Base-by-base conservation (phyloP, 768 basidiomycete genomes). In the Trametes cinnabarina region DNA sequence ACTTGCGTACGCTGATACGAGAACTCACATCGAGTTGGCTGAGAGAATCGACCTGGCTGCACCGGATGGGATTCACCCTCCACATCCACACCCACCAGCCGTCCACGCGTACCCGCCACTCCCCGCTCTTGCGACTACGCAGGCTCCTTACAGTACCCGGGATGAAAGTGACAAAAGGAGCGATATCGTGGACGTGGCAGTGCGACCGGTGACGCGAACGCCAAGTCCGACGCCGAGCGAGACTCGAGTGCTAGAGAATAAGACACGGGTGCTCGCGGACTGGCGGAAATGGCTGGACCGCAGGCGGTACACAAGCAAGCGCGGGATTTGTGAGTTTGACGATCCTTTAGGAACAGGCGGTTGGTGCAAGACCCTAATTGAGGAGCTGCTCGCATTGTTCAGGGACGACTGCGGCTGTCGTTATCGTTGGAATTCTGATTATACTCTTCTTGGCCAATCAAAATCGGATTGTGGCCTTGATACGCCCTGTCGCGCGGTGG, bases 401-500 rank as follows among this genome's bases (percentile, higher is more conserved):
- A 60, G 58, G 22, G 40, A 54, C 58, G 5, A 3, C 46, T 4
- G 25, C 34, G 14, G 32, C 32, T 11, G 35, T 22, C 4, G 10
- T 55, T 12, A 5, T 40, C 20, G 47, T 65, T 50, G 66, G 75
- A 8, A 54, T 72, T 11, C 64, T 72, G 43, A 23, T 76, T 15
- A 66, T 68, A 23, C 66, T 77, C 39, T 69, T 78, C 67, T 71
- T 73, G 4, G 60, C 74, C 20, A 75, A 74, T 63, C 77, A 81
- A 64, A 69, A 71, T 20, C 67, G 72, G 76, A 91, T 94, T 61
- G 85, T 92, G 3, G 51, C 78, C 8, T 82, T 79, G 80, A 74
- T 93, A 50, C 81, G 76, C 17, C 88, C 88, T 0, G 76, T 77
- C 4, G 85, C 88, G 0, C 73, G 77, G 23, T 84, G 82, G 82